Conservation (phyloP, 768 basidiomycete genomes). For the Kwoniella sp. region DNA sequence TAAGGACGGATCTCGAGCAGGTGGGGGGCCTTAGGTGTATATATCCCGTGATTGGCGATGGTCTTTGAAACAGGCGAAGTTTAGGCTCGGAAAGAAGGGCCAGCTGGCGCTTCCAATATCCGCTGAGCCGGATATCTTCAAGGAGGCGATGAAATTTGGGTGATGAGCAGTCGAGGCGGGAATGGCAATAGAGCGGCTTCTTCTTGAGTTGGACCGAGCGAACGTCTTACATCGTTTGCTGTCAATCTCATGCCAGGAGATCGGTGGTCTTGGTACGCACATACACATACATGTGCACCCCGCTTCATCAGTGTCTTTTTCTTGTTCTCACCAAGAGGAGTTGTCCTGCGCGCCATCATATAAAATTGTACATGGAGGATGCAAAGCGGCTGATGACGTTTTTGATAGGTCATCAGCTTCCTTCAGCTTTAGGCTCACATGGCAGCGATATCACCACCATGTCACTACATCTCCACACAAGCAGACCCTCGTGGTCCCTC, state of each 20-base stretch:
- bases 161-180: no score
- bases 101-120: background rate
- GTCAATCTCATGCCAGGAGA: no score
- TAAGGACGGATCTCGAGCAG: background rate
- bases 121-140: background rate
- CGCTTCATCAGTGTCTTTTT: no score
- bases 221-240: no score
- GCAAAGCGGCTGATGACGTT: background rate
- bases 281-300: no score
- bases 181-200: no score
- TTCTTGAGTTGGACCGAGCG: no score
- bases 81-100: background rate
- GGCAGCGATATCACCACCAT: background rate
- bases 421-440: background rate
- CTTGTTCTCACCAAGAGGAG: no score
- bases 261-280: no score
- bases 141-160: background rate
- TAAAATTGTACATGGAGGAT: background rate
- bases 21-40: background rate
- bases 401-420: background rate
- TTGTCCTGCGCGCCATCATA: background rate
- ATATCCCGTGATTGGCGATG: background rate
- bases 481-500: background rate
- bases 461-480: background rate
- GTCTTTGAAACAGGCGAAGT: background rate